Percentiles rank a stretch among this genome's conserved stretches.
phyloP scores from a whole-genome alignment of 495 filamentous ascomycete species.

The Penicillium paradoxum region DNA sequence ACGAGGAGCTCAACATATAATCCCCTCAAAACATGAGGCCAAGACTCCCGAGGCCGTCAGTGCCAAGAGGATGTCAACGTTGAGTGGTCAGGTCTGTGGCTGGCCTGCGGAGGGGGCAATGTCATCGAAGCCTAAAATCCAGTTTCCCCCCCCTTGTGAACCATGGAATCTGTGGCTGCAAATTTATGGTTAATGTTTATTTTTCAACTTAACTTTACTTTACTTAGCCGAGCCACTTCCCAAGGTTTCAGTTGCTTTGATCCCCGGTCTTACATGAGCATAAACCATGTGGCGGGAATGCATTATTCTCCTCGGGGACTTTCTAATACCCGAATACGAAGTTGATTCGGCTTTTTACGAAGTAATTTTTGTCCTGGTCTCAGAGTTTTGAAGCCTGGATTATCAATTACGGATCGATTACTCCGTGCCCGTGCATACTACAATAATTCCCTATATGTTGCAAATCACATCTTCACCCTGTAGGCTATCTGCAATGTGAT shows the following conservation, averaged over 20 bases:
- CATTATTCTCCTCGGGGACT: constrained; percentile 17
- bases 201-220: constrained; percentile 8
- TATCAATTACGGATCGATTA: neutral
- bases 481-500: constrained; percentile 18
- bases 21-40: constrained; percentile 8
- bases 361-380: neutral
- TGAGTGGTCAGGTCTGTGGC: constrained; percentile 4
- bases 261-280: constrained; percentile 20
- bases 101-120: constrained; percentile 13
- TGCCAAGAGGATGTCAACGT: constrained; percentile 15
- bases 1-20: neutral
- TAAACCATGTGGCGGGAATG: constrained; percentile 23
- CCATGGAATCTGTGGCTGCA: constrained; percentile 13
- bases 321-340: constrained; percentile 22
- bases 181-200: constrained; percentile 4
- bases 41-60: neutral
- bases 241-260: neutral
- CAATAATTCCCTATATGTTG: neutral
- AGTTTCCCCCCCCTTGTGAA: constrained; percentile 2
- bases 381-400: neutral
- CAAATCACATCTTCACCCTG: constrained; percentile 1
- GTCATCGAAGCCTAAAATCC: constrained; percentile 26
- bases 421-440: neutral
- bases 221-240: neutral
- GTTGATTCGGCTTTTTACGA: neutral